phyloP scores from a whole-genome alignment of 352 stramenopile species.

The Elongisporangium undulatum region DNA sequence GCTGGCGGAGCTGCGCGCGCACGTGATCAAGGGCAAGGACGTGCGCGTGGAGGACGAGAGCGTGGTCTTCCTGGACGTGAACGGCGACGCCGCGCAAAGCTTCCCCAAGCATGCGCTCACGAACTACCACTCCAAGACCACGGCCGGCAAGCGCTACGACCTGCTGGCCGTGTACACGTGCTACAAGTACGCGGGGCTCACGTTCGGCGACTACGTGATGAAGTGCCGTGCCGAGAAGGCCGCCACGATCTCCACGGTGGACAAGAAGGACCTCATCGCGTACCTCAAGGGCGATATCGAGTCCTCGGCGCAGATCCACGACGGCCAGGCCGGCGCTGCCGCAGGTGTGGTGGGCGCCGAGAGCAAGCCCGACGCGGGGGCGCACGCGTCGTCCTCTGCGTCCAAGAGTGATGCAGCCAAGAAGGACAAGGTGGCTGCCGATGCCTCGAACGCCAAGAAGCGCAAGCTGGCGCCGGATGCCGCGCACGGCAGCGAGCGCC shows the following conservation, averaged over 20 bases:
- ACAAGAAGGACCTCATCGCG: constrained; percentile 86
- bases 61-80: constrained; percentile 53
- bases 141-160: constrained; percentile 77
- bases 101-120: constrained; percentile 66
- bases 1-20: constrained; percentile 49
- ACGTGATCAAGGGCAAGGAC: constrained; percentile 71
- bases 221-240: constrained; percentile 77
- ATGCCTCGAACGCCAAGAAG: constrained; percentile 30
- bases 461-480: constrained; percentile 29
- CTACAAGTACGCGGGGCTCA: constrained; percentile 65
- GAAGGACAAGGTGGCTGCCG: constrained; percentile 2
- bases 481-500: constrained; percentile 8
- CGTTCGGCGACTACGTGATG: constrained; percentile 84
- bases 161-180: constrained; percentile 77
- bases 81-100: constrained; percentile 35
- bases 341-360: constrained; percentile 3
- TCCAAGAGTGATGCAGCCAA: constrained; percentile 1
- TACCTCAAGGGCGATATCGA: constrained; percentile 86
- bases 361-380: neutral
- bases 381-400: neutral
- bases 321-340: constrained; percentile 9
- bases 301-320: constrained; percentile 61
- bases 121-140: constrained; percentile 78
- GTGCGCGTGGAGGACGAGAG: constrained; percentile 52
- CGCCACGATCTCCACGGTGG: constrained; percentile 78